phyloP scores from a whole-genome alignment of 768 basidiomycete species.

The Lentinula sp. region DNA sequence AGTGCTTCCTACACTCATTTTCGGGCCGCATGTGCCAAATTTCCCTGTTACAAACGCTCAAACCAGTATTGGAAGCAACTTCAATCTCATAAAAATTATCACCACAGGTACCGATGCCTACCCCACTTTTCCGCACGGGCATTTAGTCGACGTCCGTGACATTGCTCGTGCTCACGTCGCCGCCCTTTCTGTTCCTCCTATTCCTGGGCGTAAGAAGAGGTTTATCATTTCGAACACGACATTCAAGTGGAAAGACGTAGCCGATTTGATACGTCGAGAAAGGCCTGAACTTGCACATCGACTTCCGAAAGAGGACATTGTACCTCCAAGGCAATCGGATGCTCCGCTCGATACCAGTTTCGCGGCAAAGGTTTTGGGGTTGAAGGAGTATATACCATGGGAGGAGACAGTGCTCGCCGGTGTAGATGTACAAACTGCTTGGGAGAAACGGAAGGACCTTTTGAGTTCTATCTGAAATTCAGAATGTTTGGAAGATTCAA shows the following conservation, averaged over 20 bases:
- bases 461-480: no score
- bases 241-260: constrained; percentile 5
- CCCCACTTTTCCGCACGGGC: neutral
- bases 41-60: neutral
- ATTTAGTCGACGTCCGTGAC: constrained; percentile 12
- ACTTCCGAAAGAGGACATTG: neutral
- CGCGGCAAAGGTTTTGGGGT: constrained; percentile 2
- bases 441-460: constrained; percentile 4
- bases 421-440: neutral
- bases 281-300: constrained; percentile 5
- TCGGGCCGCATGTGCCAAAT: constrained; percentile 14
- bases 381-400: constrained; percentile 6
- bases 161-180: constrained; percentile 8
- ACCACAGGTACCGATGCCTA: neutral
- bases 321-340: neutral
- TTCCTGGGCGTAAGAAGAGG: constrained; percentile 2
- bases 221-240: constrained; percentile 2
- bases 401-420: constrained; percentile 6
- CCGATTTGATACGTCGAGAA: constrained; percentile 1
- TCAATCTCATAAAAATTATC: neutral
- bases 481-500: no score
- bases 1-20: constrained; percentile 14
- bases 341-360: constrained; percentile 6
- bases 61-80: neutral
- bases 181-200: constrained; percentile 7